These are phyloP conservation scores for Penicillium turbatum DNA, from an alignment of 495 filamentous ascomycete species.

Conservation along the genomic window DNA sequence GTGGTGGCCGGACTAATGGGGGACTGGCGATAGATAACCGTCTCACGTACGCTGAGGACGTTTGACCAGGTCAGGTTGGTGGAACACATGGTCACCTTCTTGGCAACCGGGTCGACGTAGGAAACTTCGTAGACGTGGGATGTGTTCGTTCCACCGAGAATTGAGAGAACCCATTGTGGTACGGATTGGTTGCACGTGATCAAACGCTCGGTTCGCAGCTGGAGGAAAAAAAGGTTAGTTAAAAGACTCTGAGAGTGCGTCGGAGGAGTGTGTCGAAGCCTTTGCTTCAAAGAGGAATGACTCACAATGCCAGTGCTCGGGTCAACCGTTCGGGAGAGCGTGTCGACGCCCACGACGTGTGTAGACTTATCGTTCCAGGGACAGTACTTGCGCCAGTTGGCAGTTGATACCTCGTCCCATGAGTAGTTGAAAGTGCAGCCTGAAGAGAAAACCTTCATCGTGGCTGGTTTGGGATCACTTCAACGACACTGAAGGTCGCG, in stretches of 20 bases:
- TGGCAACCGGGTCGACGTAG: slow-evolving; percentile 76
- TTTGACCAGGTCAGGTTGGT: slow-evolving; percentile 88
- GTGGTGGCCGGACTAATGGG: slow-evolving; percentile 46
- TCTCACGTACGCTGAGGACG: slow-evolving; percentile 83
- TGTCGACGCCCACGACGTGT: slow-evolving; percentile 94
- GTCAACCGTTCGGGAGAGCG: slow-evolving; percentile 77
- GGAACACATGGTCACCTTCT: slow-evolving; percentile 90
- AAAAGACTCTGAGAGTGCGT: not conserved
- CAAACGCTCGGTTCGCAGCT: slow-evolving; percentile 91
- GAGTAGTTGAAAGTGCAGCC: slow-evolving; percentile 89
- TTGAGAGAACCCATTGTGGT: slow-evolving; percentile 76
- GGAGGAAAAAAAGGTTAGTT: slow-evolving; percentile 14
- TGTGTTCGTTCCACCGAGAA: slow-evolving; percentile 68
- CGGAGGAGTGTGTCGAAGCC: not conserved
- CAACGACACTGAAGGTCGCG: not conserved
- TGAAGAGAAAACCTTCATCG: slow-evolving; percentile 93
- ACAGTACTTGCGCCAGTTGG: slow-evolving; percentile 98
- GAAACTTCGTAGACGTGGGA: slow-evolving; percentile 92
- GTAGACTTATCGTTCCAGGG: slow-evolving; percentile 95
- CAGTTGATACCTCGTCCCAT: slow-evolving; percentile 98
- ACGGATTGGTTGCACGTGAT: slow-evolving; percentile 91
- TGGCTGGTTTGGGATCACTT: slow-evolving; percentile 9
- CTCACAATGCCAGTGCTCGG: slow-evolving; percentile 74
- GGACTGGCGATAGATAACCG: slow-evolving; percentile 72
- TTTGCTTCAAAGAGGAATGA: slow-evolving; percentile 9